These are phyloP conservation scores for Zasmidium cellare DNA, from an alignment of 2,329 filamentous ascomycete species.

Conservation along the genomic window DNA sequence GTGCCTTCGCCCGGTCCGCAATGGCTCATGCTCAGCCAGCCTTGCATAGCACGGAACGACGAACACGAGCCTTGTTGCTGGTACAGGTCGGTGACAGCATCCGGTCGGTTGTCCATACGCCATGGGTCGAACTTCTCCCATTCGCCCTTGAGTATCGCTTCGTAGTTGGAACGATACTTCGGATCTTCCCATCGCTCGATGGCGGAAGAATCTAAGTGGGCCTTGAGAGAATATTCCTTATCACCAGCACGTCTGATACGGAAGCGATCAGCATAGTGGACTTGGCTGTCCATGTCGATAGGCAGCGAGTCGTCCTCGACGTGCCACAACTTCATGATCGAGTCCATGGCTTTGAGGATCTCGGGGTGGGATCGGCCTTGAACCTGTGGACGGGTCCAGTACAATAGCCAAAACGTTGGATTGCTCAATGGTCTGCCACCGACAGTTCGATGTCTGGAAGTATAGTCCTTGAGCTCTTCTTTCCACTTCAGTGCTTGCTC, in stretches of 20 bases:
- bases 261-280: conserved; percentile 11
- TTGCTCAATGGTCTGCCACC: conserved; percentile 6
- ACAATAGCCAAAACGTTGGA: conserved; percentile 11
- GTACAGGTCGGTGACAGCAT: conserved; percentile 9
- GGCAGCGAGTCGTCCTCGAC: conserved; percentile 4
- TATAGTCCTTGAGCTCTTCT: conserved; percentile 9
- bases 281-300: conserved; percentile 11
- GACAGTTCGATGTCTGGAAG: conserved; percentile 3
- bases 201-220: conserved; percentile 10
- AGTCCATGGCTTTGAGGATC: conserved; percentile 10
- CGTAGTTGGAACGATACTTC: conserved; percentile 12
- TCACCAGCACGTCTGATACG: conserved; percentile 12
- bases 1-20: conserved; percentile 9
- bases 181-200: conserved; percentile 15
- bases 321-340: conserved; percentile 13
- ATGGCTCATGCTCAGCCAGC: conserved; percentile 8
- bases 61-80: conserved; percentile 12
- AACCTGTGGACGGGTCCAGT: conserved; percentile 14
- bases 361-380: conserved; percentile 10
- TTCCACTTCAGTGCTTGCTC: conserved; percentile 10
- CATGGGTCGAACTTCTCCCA: conserved; percentile 14
- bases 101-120: conserved; percentile 8
- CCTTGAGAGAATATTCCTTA: conserved; percentile 9
- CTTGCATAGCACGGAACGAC: conserved; percentile 9
- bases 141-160: conserved; percentile 6